Conservation (phyloP, 164 flowering plant species). For the Vitis rupestris region DNA sequence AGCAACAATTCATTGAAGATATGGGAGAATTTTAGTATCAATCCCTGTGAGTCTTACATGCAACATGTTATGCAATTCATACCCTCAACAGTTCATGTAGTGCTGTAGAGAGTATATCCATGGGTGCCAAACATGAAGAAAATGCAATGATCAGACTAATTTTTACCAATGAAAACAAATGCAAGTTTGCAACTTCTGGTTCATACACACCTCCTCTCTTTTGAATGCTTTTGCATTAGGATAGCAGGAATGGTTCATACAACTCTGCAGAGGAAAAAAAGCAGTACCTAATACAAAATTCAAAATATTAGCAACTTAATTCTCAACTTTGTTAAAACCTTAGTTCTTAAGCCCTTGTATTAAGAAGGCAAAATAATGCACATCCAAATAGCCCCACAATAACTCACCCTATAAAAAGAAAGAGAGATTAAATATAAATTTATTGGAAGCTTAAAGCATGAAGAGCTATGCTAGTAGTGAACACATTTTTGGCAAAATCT, state of each 20-base stretch:
- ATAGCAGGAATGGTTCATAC: slow-evolving; percentile 93
- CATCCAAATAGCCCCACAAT: neutral
- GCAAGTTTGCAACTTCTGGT: neutral
- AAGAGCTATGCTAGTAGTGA: too few relatives aligned
- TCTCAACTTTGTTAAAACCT: neutral
- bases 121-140: too few relatives aligned
- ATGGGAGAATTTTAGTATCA: too few relatives aligned
- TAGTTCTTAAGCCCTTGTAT: neutral
- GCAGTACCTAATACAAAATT: slow-evolving; percentile 66
- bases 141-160: too few relatives aligned
- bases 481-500: neutral
- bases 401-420: neutral
- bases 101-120: too few relatives aligned
- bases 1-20: too few relatives aligned
- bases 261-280: slow-evolving; percentile 90
- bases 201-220: slow-evolving; percentile 80
- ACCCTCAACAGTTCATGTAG: too few relatives aligned
- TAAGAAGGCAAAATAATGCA: neutral
- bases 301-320: neutral
- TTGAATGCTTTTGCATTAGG: slow-evolving; percentile 98
- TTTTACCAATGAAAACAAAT: neutral
- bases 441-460: too few relatives aligned
- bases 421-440: neutral
- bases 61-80: too few relatives aligned
- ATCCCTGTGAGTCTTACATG: too few relatives aligned